These are phyloP conservation scores for Straminergon stramineum DNA, from an alignment of 225 moss, liverwort and hornwort genomes.

Conservation along the genomic window DNA sequence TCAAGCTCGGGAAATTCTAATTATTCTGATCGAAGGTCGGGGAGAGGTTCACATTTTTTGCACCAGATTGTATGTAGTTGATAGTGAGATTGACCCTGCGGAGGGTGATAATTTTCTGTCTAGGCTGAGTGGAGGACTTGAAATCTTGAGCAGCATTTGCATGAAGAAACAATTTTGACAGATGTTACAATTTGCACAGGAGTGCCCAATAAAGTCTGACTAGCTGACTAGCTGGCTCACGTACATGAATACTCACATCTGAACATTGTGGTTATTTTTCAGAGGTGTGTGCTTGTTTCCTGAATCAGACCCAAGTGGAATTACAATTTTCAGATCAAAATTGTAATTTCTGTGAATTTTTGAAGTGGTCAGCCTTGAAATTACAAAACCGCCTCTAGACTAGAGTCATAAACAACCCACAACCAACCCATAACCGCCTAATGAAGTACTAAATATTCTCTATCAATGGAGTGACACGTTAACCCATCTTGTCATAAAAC, in stretches of 20 bases:
- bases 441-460: no score
- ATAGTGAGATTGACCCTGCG: neutral
- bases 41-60: slow-evolving; percentile 12
- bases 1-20: neutral
- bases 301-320: no score
- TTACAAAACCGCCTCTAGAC: no score
- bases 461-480: no score
- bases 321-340: no score
- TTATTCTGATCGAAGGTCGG: neutral
- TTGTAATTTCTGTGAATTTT: no score
- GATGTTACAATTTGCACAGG: neutral
- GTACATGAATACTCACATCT: neutral
- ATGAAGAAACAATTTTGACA: slow-evolving; percentile 5
- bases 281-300: no score
- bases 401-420: no score
- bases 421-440: no score
- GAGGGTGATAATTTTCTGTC: neutral
- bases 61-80: slow-evolving; percentile 3
- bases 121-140: neutral
- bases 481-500: no score
- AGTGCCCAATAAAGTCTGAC: slow-evolving; percentile 5
- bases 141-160: neutral
- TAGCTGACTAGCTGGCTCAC: neutral
- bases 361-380: no score
- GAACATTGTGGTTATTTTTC: neutral